Base-by-base conservation (phyloP, 306 rosid genomes). In the Cucumis melo region DNA sequence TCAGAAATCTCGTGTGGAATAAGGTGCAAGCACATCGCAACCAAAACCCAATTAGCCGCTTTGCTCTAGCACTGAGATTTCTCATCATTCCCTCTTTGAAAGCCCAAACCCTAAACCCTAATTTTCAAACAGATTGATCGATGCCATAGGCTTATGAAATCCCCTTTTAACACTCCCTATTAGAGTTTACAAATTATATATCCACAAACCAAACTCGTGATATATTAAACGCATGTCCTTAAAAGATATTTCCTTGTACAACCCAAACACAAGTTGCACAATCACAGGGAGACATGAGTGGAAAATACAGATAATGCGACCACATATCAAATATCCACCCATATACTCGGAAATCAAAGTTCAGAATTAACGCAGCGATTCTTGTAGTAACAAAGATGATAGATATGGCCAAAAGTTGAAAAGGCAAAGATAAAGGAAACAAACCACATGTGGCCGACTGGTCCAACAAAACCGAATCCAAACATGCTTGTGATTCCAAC, bases 361-460 rank as follows among this genome's bases (percentile, higher is more conserved):
- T 34, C 50, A 64, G 27, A 65, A 24, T 14, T 4, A 24, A 15
- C 15, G 15, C 17, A 23, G 20, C 23, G 5, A 51, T 71, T 23
- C 59, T 21, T 71, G 10, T 8, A 71, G 55, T 68, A 41, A 44
- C 74, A 21, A 68, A 68, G 56, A 41, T 21, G n/a, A 23, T 23
- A 71, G 32, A 71, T 70, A 62, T 8, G 70, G 68, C 36, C 17
- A 8, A 34, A 64, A 78, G 54, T 17, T 68, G 79, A 38, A 1
- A 82, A 65, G 20, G 36, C 21, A 32, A 16, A 34, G 66, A 73
- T 11, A 41, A 14, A 57, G 74, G 77, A 71, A 55, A 86, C 84
- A 64, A 78, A 90, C 98, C 96, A 92, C 87, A 92, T 90, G 83
- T 90, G 96, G 39, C 98, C 96, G 61, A 90, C 89, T 0, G 98